These are phyloP conservation scores for Ceratobasidium sp. DNA, from an alignment of 1,284 basidiomycete genomes.

Conservation along the genomic window DNA sequence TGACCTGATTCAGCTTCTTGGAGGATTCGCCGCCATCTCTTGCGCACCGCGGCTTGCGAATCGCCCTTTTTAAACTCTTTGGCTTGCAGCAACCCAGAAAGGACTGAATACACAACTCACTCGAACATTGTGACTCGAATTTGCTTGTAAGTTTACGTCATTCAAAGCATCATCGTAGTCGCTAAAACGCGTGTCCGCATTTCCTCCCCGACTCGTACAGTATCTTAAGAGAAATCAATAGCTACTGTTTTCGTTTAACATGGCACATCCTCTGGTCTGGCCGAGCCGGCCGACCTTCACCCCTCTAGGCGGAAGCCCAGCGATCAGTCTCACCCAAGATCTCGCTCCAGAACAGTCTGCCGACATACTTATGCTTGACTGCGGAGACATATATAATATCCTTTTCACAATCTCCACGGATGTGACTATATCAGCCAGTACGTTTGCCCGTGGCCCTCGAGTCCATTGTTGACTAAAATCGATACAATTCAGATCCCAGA, in stretches of 20 bases:
- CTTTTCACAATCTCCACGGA: conserved; percentile 18
- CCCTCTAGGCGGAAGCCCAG: neutral
- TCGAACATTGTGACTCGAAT: too few species aligned
- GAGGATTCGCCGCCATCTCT: too few species aligned
- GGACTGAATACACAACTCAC: too few species aligned
- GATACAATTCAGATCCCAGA: conserved; percentile 56
- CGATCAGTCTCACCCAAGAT: conserved; percentile 25
- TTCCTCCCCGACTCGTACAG: too few species aligned
- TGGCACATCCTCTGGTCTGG: conserved; percentile 49
- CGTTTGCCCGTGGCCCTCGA: neutral
- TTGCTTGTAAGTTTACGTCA: too few species aligned
- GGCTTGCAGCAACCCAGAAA: too few species aligned
- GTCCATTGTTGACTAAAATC: neutral
- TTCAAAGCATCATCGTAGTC: too few species aligned
- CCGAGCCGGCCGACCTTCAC: conserved; percentile 51
- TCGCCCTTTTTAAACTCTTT: too few species aligned
- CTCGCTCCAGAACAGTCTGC: conserved; percentile 26
- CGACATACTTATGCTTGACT: conserved; percentile 17
- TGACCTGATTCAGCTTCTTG: conserved; percentile 16
- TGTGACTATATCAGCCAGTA: neutral
- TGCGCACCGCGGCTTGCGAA: too few species aligned
- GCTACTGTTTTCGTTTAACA: neutral
- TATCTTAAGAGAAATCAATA: neutral
- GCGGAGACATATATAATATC: conserved; percentile 12
- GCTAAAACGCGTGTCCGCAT: too few species aligned